phyloP scores from a whole-genome alignment of 257 asterid genomes.

The Asclepias syriaca region DNA sequence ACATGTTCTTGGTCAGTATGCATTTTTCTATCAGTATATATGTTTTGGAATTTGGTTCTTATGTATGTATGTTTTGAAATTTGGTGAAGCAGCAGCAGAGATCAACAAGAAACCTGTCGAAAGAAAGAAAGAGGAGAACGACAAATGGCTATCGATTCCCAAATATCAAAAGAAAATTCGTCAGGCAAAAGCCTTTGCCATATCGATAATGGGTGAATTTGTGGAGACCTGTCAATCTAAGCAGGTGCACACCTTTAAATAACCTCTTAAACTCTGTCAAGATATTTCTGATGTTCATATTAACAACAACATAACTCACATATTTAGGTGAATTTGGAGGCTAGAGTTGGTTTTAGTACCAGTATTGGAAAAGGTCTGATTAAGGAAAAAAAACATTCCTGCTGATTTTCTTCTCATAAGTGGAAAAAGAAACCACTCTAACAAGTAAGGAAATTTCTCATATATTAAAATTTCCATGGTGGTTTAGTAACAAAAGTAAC shows the following conservation, averaged over 20 bases:
- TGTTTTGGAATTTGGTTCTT: neutral
- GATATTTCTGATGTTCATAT: neutral
- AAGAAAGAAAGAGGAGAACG: slow-evolving; percentile 32
- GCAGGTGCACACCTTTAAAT: slow-evolving; percentile 34
- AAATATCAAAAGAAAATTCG: slow-evolving; percentile 58
- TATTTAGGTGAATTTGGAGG: slow-evolving; percentile 65
- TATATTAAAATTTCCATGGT: slow-evolving; percentile 11
- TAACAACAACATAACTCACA: neutral
- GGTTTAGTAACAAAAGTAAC: neutral
- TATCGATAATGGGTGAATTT: slow-evolving; percentile 62
- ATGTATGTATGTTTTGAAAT: neutral
- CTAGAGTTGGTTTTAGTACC: slow-evolving; percentile 57
- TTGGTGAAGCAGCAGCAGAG: slow-evolving; percentile 28
- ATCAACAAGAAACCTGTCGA: slow-evolving; percentile 28
- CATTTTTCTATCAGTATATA: neutral
- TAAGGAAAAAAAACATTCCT: slow-evolving; percentile 43
- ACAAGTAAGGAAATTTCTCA: slow-evolving; percentile 38
- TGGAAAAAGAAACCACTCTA: slow-evolving; percentile 29
- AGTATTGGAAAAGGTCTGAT: slow-evolving; percentile 49
- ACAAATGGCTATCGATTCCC: slow-evolving; percentile 31
- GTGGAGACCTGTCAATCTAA: slow-evolving; percentile 48
- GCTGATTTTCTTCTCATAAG: slow-evolving; percentile 67
- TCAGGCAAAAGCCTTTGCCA: slow-evolving; percentile 65
- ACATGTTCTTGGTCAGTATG: slow-evolving; percentile 60
- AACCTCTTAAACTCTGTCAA: neutral